Percentiles rank a stretch among this genome's conserved stretches.
Conservation (phyloP, 2,329 filamentous ascomycete genomes). For the Alternaria metachromatica region DNA sequence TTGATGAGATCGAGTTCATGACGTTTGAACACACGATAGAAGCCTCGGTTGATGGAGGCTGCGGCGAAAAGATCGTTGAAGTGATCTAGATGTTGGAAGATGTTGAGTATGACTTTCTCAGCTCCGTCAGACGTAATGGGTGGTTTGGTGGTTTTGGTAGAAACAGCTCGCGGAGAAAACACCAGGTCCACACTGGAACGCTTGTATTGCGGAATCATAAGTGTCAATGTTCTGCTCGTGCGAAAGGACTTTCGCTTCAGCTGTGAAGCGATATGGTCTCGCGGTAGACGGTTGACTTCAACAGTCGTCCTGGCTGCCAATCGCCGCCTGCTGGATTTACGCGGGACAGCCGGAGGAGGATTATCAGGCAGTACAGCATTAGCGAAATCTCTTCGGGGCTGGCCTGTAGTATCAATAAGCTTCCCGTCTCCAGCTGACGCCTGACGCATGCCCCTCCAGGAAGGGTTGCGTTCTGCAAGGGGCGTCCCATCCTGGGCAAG, state of each 20-base stretch:
- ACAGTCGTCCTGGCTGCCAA: slow-evolving; percentile 23
- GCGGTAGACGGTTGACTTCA: slow-evolving; percentile 35
- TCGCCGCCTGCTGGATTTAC: slow-evolving; percentile 52
- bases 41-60: slow-evolving; percentile 61
- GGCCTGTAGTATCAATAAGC: slow-evolving; percentile 8
- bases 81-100: slow-evolving; percentile 57
- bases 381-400: slow-evolving; percentile 18
- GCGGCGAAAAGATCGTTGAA: slow-evolving; percentile 63
- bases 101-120: slow-evolving; percentile 59
- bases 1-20: slow-evolving; percentile 63
- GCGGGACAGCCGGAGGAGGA: slow-evolving; percentile 47
- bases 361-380: slow-evolving; percentile 7
- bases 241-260: slow-evolving; percentile 26
- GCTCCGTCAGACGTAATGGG: slow-evolving; percentile 53
- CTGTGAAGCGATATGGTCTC: slow-evolving; percentile 42
- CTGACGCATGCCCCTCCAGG: slow-evolving; percentile 24
- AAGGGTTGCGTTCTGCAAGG: slow-evolving; percentile 33
- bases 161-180: slow-evolving; percentile 26
- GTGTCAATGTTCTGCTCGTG: slow-evolving; percentile 27
- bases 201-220: slow-evolving; percentile 32
- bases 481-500: slow-evolving; percentile 35
- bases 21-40: slow-evolving; percentile 64
- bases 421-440: slow-evolving; percentile 3
- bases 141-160: slow-evolving; percentile 26
- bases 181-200: slow-evolving; percentile 30